Evolutionary conservation across 1,139 yeast genomes (phyloP).

Genomic region (Spencermartinsiella ligniputridi): DNA sequence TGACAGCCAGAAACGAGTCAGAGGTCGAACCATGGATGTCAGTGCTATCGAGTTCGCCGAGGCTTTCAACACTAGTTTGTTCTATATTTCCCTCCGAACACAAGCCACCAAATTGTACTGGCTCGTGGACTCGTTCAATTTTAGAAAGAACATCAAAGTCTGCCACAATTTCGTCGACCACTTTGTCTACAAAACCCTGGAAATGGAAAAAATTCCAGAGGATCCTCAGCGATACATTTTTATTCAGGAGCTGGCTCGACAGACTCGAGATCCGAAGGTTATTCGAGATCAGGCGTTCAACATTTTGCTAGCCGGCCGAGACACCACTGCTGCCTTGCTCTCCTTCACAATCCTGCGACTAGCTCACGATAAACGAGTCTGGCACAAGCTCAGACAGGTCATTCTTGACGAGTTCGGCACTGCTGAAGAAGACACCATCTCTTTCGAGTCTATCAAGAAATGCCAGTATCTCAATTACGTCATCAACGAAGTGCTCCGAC

Average conservation of each 20-base stretch:
- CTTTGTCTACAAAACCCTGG: slow-evolving; percentile 31
- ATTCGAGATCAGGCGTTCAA: slow-evolving; percentile 51
- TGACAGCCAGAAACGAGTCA: slow-evolving; percentile 15
- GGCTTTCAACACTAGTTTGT: neutral
- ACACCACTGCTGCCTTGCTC: slow-evolving; percentile 54
- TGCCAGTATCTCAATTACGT: slow-evolving; percentile 47
- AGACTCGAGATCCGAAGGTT: slow-evolving; percentile 45
- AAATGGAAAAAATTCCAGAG: slow-evolving; percentile 27
- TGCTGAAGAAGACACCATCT: slow-evolving; percentile 18
- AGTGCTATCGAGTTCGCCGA: slow-evolving; percentile 15
- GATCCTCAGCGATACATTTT: slow-evolving; percentile 37
- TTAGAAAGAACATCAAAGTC: slow-evolving; percentile 26
- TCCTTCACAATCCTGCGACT: slow-evolving; percentile 46
- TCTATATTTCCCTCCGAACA: slow-evolving; percentile 8
- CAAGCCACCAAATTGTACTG: slow-evolving; percentile 12
- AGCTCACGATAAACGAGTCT: slow-evolving; percentile 44
- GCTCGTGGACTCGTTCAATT: slow-evolving; percentile 24
- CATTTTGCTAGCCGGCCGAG: slow-evolving; percentile 53
- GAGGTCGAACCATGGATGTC: slow-evolving; percentile 21
- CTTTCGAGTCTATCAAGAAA: slow-evolving; percentile 49
- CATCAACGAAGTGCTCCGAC: slow-evolving; percentile 48
- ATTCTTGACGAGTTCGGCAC: slow-evolving; percentile 31
- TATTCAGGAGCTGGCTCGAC: slow-evolving; percentile 47
- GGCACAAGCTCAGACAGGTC: slow-evolving; percentile 39
- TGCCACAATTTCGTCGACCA: slow-evolving; percentile 34